These are phyloP conservation scores for Quambalaria eucalypti DNA, from an alignment of 1,284 basidiomycete species.

Conservation along the genomic window DNA sequence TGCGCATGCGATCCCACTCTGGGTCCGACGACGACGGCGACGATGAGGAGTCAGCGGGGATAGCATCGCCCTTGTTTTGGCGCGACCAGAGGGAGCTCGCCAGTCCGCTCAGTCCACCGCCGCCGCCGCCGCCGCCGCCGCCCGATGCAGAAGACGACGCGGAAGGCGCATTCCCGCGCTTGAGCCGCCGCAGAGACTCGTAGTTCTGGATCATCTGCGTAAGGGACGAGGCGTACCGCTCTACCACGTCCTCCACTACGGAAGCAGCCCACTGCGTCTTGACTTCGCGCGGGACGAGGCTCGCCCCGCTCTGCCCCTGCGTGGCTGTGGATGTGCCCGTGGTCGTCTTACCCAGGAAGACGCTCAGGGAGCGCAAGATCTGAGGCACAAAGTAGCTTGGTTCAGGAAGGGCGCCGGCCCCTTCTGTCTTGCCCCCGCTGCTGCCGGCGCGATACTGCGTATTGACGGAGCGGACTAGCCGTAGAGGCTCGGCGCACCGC, in stretches of 20 bases:
- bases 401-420: constrained; percentile 43
- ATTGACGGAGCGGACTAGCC: constrained; percentile 76
- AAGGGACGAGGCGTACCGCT: constrained; percentile 20
- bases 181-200: constrained; percentile 34
- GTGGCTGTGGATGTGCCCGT: too few relatives aligned
- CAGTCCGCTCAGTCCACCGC: background rate
- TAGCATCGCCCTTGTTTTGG: background rate
- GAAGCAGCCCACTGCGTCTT: constrained; percentile 6
- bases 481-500: constrained; percentile 73
- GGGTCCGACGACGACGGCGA: too few relatives aligned
- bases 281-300: constrained; percentile 11
- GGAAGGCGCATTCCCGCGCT: constrained; percentile 16
- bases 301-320: background rate
- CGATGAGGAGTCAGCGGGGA: background rate
- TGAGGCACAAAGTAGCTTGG: constrained; percentile 74
- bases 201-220: constrained; percentile 38
- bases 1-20: constrained; percentile 7
- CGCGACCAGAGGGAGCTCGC: background rate
- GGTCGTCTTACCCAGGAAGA: constrained; percentile 10
- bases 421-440: background rate
- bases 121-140: background rate
- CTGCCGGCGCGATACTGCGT: constrained; percentile 60
- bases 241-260: constrained; percentile 14
- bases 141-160: too few relatives aligned
- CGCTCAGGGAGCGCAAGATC: constrained; percentile 64